phyloP scores from a whole-genome alignment of 2,329 filamentous ascomycete genomes.

The Neofusicoccum sp. region DNA sequence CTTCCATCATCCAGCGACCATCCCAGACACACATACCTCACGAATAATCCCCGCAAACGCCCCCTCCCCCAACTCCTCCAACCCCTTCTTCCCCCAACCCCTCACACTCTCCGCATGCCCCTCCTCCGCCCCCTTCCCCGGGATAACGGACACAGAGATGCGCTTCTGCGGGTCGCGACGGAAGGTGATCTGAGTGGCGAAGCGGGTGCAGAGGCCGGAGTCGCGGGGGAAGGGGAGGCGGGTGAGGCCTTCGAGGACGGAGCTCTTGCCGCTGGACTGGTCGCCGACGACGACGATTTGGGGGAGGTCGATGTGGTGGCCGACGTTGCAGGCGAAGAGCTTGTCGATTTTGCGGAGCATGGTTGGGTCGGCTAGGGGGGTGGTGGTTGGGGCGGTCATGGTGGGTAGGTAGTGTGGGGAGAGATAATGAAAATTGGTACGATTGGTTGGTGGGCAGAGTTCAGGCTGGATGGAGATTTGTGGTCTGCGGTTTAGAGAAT shows the following conservation, averaged over 20 bases:
- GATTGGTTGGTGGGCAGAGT: too few species aligned
- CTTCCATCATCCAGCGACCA: conserved; percentile 13
- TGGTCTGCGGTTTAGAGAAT: background rate
- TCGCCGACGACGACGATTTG: conserved; percentile 37
- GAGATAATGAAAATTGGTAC: too few species aligned
- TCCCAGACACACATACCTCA: too few species aligned
- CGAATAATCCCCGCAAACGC: conserved; percentile 26
- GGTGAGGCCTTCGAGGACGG: conserved; percentile 37
- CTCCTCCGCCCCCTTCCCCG: conserved; percentile 30
- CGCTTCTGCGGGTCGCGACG: conserved; percentile 30
- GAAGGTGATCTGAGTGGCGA: conserved; percentile 52
- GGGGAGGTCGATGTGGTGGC: conserved; percentile 35
- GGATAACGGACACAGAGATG: conserved; percentile 43
- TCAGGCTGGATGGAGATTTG: background rate
- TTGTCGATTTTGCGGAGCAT: conserved; percentile 40
- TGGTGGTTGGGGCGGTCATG: background rate
- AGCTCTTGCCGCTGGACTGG: conserved; percentile 44
- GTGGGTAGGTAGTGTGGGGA: background rate
- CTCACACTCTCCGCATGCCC: conserved; percentile 27
- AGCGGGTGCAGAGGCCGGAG: conserved; percentile 46
- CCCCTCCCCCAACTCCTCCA: conserved; percentile 25
- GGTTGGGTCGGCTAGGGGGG: conserved; percentile 8
- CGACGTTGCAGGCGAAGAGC: conserved; percentile 39
- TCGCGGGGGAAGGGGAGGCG: conserved; percentile 43
- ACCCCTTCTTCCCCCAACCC: conserved; percentile 29